Conservation (phyloP, 2,329 filamentous ascomycete genomes). For the Clonostachys byssicola region DNA sequence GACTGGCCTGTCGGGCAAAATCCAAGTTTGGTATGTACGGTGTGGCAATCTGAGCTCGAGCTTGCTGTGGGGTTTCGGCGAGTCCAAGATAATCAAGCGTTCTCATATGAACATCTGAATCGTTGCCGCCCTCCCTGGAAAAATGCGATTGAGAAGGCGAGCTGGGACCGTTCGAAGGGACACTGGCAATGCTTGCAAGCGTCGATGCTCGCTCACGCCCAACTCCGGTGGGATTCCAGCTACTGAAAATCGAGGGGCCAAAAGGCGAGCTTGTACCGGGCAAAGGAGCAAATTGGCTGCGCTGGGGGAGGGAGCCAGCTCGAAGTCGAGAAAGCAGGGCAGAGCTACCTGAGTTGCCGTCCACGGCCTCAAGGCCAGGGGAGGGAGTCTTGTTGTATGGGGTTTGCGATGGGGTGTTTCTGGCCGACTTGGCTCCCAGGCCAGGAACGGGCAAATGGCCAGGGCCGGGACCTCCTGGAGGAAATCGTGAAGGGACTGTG, state of each 20-base stretch:
- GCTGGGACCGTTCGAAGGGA: slow-evolving; percentile 83
- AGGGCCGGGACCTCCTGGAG: slow-evolving; percentile 65
- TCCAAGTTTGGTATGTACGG: slow-evolving; percentile 73
- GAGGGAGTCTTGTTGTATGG: slow-evolving; percentile 70
- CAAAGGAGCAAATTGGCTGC: slow-evolving; percentile 61
- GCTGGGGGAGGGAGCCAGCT: slow-evolving; percentile 91
- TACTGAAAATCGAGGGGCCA: slow-evolving; percentile 85
- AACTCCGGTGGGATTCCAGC: slow-evolving; percentile 65
- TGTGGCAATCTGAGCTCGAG: slow-evolving; percentile 68
- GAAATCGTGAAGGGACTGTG: slow-evolving; percentile 93
- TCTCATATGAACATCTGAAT: slow-evolving; percentile 82
- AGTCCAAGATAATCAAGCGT: slow-evolving; percentile 95
- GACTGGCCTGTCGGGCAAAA: slow-evolving; percentile 73
- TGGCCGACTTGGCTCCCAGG: slow-evolving; percentile 70
- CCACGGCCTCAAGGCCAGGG: slow-evolving; percentile 45
- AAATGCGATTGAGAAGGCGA: slow-evolving; percentile 85
- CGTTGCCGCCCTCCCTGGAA: slow-evolving; percentile 77
- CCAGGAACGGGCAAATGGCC: slow-evolving; percentile 52
- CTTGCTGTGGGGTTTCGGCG: slow-evolving; percentile 85
- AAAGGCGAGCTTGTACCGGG: slow-evolving; percentile 65
- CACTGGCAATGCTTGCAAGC: slow-evolving; percentile 75
- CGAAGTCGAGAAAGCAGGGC: slow-evolving; percentile 79
- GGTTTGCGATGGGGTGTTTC: slow-evolving; percentile 81
- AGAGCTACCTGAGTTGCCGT: slow-evolving; percentile 53
- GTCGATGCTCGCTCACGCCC: slow-evolving; percentile 83